phyloP scores from a whole-genome alignment of 129 eudicot species.

The Calendula officinalis region DNA sequence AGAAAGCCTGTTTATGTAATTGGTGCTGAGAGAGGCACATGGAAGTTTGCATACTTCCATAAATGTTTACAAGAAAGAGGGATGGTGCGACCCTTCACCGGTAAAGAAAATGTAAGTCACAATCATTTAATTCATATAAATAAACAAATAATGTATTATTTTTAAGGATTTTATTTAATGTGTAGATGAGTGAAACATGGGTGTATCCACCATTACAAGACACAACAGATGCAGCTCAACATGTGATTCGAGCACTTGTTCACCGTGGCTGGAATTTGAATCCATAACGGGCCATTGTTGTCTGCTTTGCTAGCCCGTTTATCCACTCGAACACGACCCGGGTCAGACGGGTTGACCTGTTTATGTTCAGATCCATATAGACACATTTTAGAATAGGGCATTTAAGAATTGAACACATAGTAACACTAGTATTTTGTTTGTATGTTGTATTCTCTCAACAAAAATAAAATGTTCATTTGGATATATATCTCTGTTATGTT shows the following conservation, averaged over 20 bases:
- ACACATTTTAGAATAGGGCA: too few relatives aligned
- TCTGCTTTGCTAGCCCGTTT: too few relatives aligned
- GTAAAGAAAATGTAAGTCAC: constrained; percentile 51
- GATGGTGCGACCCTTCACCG: constrained; percentile 58
- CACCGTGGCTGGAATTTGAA: constrained; percentile 53
- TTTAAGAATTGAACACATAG: too few relatives aligned
- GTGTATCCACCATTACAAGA: constrained; percentile 9
- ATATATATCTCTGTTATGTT: too few relatives aligned
- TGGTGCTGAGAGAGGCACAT: constrained; percentile 64
- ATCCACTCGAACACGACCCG: too few relatives aligned
- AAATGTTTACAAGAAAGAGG: constrained; percentile 47
- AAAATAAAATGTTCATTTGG: too few relatives aligned
- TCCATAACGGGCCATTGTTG: not conserved
- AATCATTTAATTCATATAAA: not conserved
- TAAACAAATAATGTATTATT: too few relatives aligned
- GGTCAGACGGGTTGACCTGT: not conserved
- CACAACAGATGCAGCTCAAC: constrained; percentile 33
- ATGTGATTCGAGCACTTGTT: constrained; percentile 50
- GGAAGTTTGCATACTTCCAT: constrained; percentile 65
- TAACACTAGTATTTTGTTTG: too few relatives aligned
- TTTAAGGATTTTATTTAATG: constrained; percentile 2
- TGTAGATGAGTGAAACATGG: constrained; percentile 16
- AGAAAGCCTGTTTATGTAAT: constrained; percentile 79
- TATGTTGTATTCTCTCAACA: too few relatives aligned
- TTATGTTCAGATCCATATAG: too few relatives aligned